A percentile compares a stretch with the other conserved stretches of the same genome.
Evolutionary conservation across 495 filamentous ascomycete genomes (phyloP).

Genomic region (Annulohypoxylon nitens): DNA sequence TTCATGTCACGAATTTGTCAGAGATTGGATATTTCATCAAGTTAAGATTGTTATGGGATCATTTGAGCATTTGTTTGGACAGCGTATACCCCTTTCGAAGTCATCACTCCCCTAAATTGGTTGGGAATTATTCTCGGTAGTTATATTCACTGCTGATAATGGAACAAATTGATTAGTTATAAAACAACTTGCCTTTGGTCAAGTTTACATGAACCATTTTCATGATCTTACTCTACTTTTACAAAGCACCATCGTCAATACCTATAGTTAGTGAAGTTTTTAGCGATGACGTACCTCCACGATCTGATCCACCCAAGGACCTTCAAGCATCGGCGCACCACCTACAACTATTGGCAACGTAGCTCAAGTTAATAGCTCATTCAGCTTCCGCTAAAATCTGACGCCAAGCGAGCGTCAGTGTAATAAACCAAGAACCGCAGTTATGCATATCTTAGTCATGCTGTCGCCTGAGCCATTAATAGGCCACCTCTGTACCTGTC

Average conservation of each 20-base stretch:
- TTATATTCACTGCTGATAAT: background rate
- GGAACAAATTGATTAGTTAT: background rate
- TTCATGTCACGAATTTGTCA: background rate
- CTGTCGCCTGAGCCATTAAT: background rate
- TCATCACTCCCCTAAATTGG: background rate
- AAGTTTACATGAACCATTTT: background rate
- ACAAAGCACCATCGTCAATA: background rate
- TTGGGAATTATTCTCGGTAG: background rate
- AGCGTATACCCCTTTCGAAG: background rate
- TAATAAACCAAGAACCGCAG: background rate
- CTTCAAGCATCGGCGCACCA: background rate
- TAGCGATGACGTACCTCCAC: background rate
- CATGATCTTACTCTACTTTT: background rate
- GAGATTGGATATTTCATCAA: background rate
- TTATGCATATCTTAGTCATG: slow-evolving; percentile 33
- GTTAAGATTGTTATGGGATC: background rate
- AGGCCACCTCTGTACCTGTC: background rate
- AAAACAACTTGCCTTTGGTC: background rate
- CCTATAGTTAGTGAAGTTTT: too few species aligned
- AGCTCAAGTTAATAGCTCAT: background rate
- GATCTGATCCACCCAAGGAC: background rate
- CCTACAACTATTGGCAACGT: background rate
- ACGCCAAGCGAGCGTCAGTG: background rate
- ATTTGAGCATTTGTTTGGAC: slow-evolving; percentile 8
- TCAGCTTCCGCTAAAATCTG: background rate